Evolutionary conservation across 345 rosid genomes (phyloP).

Genomic region (Lagerstroemia speciosa): DNA sequence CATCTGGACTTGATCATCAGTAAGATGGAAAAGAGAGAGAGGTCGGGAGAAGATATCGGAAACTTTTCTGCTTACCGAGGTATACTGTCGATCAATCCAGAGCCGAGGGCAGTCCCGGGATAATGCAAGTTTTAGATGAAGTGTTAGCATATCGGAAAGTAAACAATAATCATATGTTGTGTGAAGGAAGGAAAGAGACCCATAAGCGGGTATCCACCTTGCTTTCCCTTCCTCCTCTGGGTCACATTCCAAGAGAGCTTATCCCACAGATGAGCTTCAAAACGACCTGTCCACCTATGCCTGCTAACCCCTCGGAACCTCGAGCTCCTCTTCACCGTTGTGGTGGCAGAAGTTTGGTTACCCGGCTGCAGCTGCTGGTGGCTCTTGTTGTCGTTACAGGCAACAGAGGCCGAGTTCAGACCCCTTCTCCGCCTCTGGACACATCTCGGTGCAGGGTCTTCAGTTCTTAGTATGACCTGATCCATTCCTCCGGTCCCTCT

Average conservation of each 20-base stretch:
- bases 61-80: conserved; percentile 35
- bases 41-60: not conserved
- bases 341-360: conserved; percentile 23
- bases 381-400: conserved; percentile 4
- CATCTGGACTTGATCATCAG: not conserved
- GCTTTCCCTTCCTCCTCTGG: conserved; percentile 65
- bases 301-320: conserved; percentile 69
- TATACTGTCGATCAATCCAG: conserved; percentile 34
- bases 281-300: conserved; percentile 62
- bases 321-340: conserved; percentile 63
- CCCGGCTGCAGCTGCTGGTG: conserved; percentile 21
- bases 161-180: not conserved
- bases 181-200: not conserved
- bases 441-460: conserved; percentile 14
- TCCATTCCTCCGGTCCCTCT: not conserved
- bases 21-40: not conserved
- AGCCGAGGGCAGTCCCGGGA: conserved; percentile 5
- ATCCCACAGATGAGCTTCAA: conserved; percentile 67
- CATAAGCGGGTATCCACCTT: conserved; percentile 23
- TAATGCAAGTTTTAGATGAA: conserved; percentile 7
- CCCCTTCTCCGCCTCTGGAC: conserved; percentile 44
- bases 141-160: not conserved
- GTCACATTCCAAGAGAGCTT: conserved; percentile 59
- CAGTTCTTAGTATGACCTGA: not conserved
- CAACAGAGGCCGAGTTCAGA: conserved; percentile 5